phyloP scores from a whole-genome alignment of 306 rosid species.

The Geum urbanum region DNA sequence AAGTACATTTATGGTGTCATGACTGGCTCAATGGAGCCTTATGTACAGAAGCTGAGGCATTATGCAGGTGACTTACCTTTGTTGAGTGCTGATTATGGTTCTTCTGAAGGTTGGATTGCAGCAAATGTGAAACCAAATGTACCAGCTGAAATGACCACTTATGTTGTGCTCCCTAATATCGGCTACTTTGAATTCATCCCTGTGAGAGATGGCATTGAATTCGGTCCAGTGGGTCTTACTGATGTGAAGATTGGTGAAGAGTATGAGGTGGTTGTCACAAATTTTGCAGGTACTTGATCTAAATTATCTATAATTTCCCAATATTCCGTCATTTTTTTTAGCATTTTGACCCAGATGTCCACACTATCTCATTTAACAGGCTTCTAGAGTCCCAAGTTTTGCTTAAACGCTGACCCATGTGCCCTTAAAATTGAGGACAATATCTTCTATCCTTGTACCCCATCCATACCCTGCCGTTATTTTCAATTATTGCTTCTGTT shows the following conservation, averaged over 20 bases:
- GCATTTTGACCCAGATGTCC: neutral
- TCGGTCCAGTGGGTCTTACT: conserved; percentile 58
- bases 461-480: neutral
- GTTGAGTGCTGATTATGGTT: conserved; percentile 81
- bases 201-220: conserved; percentile 26
- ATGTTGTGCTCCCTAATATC: conserved; percentile 75
- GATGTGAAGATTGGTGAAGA: conserved; percentile 67
- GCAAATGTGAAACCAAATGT: conserved; percentile 65
- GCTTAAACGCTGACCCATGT: conserved; percentile 31
- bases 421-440: conserved; percentile 11
- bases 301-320: neutral
- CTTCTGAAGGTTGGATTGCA: conserved; percentile 96
- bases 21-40: conserved; percentile 96
- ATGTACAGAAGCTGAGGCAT: conserved; percentile 69
- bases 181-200: conserved; percentile 94
- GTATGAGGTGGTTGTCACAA: conserved; percentile 66
- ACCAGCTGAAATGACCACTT: conserved; percentile 67
- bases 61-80: conserved; percentile 73
- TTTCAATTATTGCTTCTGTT: neutral
- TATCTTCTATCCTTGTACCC: conserved; percentile 7
- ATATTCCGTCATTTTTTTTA: neutral
- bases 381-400: conserved; percentile 7
- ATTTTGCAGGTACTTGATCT: conserved; percentile 59
- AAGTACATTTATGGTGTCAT: conserved; percentile 76
- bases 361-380: conserved; percentile 14